A percentile compares a stretch with the other conserved stretches of the same genome.
phyloP scores from a whole-genome alignment of 1,139 yeast genomes.

The Meyerozyma smithsonii region DNA sequence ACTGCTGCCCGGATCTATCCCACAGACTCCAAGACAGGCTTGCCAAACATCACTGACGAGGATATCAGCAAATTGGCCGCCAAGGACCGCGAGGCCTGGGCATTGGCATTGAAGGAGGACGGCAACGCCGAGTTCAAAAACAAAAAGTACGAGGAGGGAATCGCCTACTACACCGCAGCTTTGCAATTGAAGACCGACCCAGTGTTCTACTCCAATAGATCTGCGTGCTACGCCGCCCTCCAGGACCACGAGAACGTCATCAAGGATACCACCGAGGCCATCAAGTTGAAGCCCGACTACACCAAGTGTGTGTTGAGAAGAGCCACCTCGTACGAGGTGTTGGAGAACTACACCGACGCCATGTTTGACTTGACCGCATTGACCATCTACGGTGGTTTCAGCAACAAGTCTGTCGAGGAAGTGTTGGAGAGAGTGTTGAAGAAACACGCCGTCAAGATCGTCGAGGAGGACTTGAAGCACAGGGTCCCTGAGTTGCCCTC shows the following conservation, averaged over 20 bases:
- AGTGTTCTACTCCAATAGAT: constrained; percentile 86
- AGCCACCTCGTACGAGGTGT: constrained; percentile 80
- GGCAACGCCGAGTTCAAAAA: constrained; percentile 79
- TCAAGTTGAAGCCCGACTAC: constrained; percentile 82
- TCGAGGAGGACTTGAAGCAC: constrained; percentile 53
- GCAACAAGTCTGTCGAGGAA: constrained; percentile 71
- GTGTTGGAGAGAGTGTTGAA: constrained; percentile 84
- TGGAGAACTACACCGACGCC: constrained; percentile 77
- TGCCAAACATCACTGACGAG: constrained; percentile 51
- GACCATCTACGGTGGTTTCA: constrained; percentile 72
- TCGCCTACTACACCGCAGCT: constrained; percentile 74
- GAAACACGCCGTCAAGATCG: constrained; percentile 65
- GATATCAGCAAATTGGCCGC: constrained; percentile 43
- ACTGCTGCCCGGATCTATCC: constrained; percentile 38
- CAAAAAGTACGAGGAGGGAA: constrained; percentile 68
- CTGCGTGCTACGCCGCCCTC: constrained; percentile 89
- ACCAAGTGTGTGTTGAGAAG: constrained; percentile 69
- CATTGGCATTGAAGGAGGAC: constrained; percentile 77
- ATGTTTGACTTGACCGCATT: constrained; percentile 88
- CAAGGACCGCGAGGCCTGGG: constrained; percentile 62
- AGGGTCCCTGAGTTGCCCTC: constrained; percentile 68
- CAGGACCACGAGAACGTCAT: constrained; percentile 77
- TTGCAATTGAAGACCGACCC: constrained; percentile 74
- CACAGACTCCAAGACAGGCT: constrained; percentile 41
- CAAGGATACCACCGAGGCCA: constrained; percentile 82